phyloP scores from a whole-genome alignment of 106 monocot genomes.

The Agapanthus africanus region DNA sequence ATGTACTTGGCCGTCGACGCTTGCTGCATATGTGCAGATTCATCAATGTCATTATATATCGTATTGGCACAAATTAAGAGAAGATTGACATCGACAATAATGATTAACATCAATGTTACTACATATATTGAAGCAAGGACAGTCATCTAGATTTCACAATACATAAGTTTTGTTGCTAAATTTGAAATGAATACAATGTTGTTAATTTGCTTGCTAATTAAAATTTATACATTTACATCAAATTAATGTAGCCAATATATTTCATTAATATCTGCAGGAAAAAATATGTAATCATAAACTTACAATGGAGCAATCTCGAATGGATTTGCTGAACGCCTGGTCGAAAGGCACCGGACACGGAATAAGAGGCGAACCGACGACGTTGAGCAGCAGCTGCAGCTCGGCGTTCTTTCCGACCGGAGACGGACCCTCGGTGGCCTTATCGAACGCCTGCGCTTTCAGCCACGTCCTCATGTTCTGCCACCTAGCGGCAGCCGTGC shows the following conservation, averaged over 20 bases:
- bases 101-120: too few relatives aligned
- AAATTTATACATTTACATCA: too few relatives aligned
- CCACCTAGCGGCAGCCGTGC: conserved; percentile 15
- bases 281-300: conserved; percentile 1
- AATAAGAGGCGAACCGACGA: conserved; percentile 82
- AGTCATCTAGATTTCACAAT: too few relatives aligned
- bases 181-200: too few relatives aligned
- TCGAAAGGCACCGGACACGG: conserved; percentile 68
- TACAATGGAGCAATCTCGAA: conserved; percentile 81
- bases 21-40: conserved; percentile 56
- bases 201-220: too few relatives aligned
- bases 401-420: conserved; percentile 39
- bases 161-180: too few relatives aligned
- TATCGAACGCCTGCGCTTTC: conserved; percentile 43
- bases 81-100: too few relatives aligned
- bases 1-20: conserved; percentile 84
- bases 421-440: conserved; percentile 21
- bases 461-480: conserved; percentile 60
- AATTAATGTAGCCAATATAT: background rate
- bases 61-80: too few relatives aligned
- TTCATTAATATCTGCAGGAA: background rate
- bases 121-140: too few relatives aligned
- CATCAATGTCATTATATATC: too few relatives aligned
- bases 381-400: conserved; percentile 76
- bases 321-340: conserved; percentile 48